Percentiles rank a stretch among this genome's conserved stretches.
phyloP scores from a whole-genome alignment of 129 eudicot genomes.

The Chrysanthemum lavandulifolium region DNA sequence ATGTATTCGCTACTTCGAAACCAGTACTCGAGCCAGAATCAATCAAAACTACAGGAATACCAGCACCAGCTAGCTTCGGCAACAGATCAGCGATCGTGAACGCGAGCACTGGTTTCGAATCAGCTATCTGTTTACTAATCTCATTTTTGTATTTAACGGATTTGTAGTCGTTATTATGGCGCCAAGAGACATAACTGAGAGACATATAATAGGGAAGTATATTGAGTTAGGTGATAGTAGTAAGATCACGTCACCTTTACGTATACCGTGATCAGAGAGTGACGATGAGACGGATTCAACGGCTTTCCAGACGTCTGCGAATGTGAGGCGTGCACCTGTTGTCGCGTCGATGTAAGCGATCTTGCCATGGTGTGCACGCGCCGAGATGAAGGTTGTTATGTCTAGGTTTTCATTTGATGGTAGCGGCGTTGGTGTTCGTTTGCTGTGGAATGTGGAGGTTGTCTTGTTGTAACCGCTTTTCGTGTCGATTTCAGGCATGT shows the following conservation, averaged over 20 bases:
- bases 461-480: slow-evolving; percentile 64
- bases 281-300: slow-evolving; percentile 68
- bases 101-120: slow-evolving; percentile 76
- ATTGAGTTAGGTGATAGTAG: slow-evolving; percentile 87
- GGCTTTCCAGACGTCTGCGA: slow-evolving; percentile 64
- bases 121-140: slow-evolving; percentile 72
- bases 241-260: slow-evolving; percentile 79
- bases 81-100: slow-evolving; percentile 60
- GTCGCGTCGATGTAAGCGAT: slow-evolving; percentile 91
- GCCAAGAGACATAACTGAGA: slow-evolving; percentile 87
- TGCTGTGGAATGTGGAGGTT: slow-evolving; percentile 82
- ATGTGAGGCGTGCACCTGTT: slow-evolving; percentile 64
- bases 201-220: slow-evolving; percentile 82
- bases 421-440: slow-evolving; percentile 63
- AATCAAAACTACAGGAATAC: slow-evolving; percentile 60
- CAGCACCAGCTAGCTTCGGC: slow-evolving; percentile 51
- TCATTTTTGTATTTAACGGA: slow-evolving; percentile 75
- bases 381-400: slow-evolving; percentile 89
- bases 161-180: slow-evolving; percentile 90
- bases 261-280: slow-evolving; percentile 56
- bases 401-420: slow-evolving; percentile 55
- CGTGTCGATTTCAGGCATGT: slow-evolving; percentile 37
- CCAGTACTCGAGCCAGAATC: slow-evolving; percentile 19
- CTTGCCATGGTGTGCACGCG: slow-evolving; percentile 71
- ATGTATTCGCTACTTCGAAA: slow-evolving; percentile 24